Conservation (phyloP, 768 basidiomycete genomes). For the Trametes coccinea region DNA sequence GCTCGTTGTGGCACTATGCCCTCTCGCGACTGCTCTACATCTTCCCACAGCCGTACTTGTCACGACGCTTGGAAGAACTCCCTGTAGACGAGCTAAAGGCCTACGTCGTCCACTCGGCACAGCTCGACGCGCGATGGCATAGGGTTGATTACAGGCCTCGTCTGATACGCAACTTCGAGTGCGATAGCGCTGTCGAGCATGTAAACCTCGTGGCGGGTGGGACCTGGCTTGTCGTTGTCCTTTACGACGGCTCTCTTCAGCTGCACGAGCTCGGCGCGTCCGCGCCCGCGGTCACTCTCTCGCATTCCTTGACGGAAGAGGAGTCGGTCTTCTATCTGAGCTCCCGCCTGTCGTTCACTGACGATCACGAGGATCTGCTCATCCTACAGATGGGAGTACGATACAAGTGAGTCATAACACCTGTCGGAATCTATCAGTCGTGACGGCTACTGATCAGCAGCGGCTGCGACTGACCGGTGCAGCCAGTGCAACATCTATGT, state of each 20-base stretch:
- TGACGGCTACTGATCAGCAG: not conserved
- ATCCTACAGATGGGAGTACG: slow-evolving; percentile 23
- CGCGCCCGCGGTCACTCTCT: slow-evolving; percentile 5
- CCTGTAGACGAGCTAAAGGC: slow-evolving; percentile 7
- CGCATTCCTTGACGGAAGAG: slow-evolving; percentile 12
- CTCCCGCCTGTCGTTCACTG: slow-evolving; percentile 18
- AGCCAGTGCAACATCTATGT: slow-evolving; percentile 22
- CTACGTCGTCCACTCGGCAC: slow-evolving; percentile 11
- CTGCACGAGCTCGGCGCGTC: slow-evolving; percentile 15
- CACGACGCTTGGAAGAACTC: slow-evolving; percentile 1
- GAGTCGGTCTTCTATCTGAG: slow-evolving; percentile 23
- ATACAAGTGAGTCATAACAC: slow-evolving; percentile 13
- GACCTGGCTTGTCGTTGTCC: slow-evolving; percentile 16
- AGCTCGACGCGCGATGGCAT: slow-evolving; percentile 16
- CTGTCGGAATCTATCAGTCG: not conserved
- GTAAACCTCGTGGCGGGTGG: slow-evolving; percentile 18
- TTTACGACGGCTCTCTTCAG: slow-evolving; percentile 16
- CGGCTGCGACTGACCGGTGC: not conserved
- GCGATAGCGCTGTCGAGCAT: slow-evolving; percentile 14
- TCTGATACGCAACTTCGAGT: slow-evolving; percentile 1
- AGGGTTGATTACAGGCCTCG: slow-evolving; percentile 10
- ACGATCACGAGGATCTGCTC: slow-evolving; percentile 18
- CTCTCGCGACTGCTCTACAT: slow-evolving; percentile 12
- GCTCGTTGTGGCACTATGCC: slow-evolving; percentile 12
- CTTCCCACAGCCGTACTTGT: slow-evolving; percentile 17